phyloP scores from a whole-genome alignment of 148 eudicot genomes.

The Arctostaphylos glauca region DNA sequence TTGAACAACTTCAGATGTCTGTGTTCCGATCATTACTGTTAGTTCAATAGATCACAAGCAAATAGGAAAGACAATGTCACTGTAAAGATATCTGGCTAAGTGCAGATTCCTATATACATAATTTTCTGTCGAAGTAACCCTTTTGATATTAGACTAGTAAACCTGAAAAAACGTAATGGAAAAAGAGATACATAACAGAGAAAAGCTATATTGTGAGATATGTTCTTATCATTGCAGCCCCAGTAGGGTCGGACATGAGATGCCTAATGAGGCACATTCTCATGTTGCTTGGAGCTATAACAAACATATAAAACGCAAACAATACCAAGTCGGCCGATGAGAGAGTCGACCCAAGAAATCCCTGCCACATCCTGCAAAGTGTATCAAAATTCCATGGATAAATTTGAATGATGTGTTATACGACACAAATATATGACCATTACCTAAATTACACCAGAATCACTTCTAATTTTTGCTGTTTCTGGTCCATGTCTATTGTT shows the following conservation, averaged over 20 bases:
- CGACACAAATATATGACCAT: not conserved
- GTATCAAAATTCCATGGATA: conserved; percentile 8
- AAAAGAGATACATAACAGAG: not conserved
- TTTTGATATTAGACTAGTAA: not conserved
- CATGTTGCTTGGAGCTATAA: conserved; percentile 80
- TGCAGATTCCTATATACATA: not conserved
- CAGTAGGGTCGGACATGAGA: conserved; percentile 88
- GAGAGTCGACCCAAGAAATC: conserved; percentile 83
- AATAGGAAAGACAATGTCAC: not conserved
- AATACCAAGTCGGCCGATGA: conserved; percentile 76
- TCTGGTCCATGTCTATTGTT: not conserved
- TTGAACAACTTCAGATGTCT: not conserved
- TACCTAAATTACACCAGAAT: not conserved
- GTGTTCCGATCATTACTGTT: not conserved
- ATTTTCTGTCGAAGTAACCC: not conserved
- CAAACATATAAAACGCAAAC: conserved; percentile 90
- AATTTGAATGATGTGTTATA: not conserved
- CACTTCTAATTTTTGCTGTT: not conserved
- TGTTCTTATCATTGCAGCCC: conserved; percentile 75
- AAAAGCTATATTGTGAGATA: conserved; percentile 50
- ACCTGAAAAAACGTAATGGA: not conserved
- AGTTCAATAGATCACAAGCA: not conserved
- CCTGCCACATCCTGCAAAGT: conserved; percentile 88
- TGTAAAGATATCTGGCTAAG: not conserved
- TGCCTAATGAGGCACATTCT: conserved; percentile 77